Evolutionary conservation across 495 filamentous ascomycete species (phyloP).

Genomic region (Neurospora sp.): DNA sequence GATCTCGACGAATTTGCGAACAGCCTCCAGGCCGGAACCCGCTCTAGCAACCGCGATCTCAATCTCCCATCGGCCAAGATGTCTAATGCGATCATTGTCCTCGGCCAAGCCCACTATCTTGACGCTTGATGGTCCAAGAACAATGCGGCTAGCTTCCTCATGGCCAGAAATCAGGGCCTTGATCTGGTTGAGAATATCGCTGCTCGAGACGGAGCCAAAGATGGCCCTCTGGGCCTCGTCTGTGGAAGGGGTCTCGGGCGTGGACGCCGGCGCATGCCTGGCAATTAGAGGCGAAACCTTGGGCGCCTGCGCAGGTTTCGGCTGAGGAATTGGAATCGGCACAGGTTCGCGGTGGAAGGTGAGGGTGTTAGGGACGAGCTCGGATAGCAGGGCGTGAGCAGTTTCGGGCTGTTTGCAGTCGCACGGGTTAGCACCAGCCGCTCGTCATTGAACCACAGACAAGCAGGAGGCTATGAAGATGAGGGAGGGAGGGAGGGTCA

Average conservation of each 20-base stretch:
- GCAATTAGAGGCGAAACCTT: constrained; percentile 15
- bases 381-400: constrained; percentile 82
- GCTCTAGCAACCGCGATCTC: constrained; percentile 14
- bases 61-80: constrained; percentile 29
- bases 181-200: constrained; percentile 24
- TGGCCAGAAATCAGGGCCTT: constrained; percentile 18
- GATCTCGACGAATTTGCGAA: constrained; percentile 23
- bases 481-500: neutral
- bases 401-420: constrained; percentile 43
- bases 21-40: constrained; percentile 10
- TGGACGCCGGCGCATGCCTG: neutral
- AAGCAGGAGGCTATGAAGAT: neutral
- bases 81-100: constrained; percentile 28
- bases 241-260: neutral
- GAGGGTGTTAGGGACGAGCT: constrained; percentile 78
- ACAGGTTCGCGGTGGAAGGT: constrained; percentile 69
- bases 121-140: constrained; percentile 23
- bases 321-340: constrained; percentile 12
- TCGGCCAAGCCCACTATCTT: constrained; percentile 21
- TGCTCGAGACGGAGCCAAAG: constrained; percentile 33
- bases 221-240: constrained; percentile 14
- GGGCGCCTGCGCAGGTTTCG: neutral
- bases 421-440: neutral
- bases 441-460: neutral
- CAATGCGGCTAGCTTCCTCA: constrained; percentile 20